Conservation (phyloP, 2,329 filamentous ascomycete species). For the Chaetomium sp. region DNA sequence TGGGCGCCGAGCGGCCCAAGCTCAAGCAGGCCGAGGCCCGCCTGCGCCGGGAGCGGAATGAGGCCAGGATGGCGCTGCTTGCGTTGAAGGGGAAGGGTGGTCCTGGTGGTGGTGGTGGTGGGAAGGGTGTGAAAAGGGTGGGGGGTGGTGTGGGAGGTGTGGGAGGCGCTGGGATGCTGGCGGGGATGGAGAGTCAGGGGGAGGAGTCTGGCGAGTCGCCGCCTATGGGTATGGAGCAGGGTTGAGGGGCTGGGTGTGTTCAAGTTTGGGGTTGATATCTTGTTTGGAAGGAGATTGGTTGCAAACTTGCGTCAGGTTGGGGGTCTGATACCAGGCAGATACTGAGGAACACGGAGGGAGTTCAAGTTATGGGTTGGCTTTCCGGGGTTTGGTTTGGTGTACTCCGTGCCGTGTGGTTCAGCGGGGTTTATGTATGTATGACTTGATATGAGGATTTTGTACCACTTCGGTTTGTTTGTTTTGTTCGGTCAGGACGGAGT, state of each 20-base stretch:
- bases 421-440: background rate
- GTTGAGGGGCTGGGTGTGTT: background rate
- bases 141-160: background rate
- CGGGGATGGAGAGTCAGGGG: conserved; percentile 15
- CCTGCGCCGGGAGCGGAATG: conserved; percentile 32
- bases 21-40: conserved; percentile 23
- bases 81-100: conserved; percentile 3
- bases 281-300: background rate
- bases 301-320: too few relatives aligned
- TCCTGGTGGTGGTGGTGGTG: background rate
- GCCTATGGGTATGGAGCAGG: conserved; percentile 12
- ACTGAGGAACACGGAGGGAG: background rate
- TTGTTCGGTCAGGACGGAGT: background rate
- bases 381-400: background rate
- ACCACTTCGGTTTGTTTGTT: background rate
- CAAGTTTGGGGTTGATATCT: background rate
- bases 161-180: background rate
- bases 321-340: background rate
- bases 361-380: background rate
- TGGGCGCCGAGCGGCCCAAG: conserved; percentile 23
- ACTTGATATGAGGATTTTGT: background rate
- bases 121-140: background rate
- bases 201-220: conserved; percentile 23
- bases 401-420: background rate
- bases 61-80: conserved; percentile 23